A percentile compares a stretch with the other conserved stretches of the same genome.
Evolutionary conservation across 1,284 basidiomycete species (phyloP).

Genomic region (Paramarasmius palmivorus): DNA sequence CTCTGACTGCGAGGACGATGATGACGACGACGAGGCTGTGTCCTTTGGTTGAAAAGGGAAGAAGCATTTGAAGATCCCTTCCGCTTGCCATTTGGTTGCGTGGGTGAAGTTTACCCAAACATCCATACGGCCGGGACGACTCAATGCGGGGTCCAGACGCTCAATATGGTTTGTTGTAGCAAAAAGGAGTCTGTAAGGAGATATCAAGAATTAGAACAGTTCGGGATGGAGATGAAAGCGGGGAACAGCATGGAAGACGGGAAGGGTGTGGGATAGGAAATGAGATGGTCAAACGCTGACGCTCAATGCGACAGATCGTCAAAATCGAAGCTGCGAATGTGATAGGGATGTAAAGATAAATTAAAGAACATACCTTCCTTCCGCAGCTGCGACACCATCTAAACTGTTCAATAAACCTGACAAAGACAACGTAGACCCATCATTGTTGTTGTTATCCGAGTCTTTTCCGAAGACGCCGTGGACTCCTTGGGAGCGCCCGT

Average conservation of each 20-base stretch:
- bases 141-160: slow-evolving; percentile 79
- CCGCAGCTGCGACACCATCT: slow-evolving; percentile 84
- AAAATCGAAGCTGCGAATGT: no score
- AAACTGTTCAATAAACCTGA: slow-evolving; percentile 82
- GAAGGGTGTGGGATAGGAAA: neutral
- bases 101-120: slow-evolving; percentile 88
- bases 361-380: slow-evolving; percentile 80
- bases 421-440: slow-evolving; percentile 79
- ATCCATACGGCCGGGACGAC: slow-evolving; percentile 82
- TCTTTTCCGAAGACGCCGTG: slow-evolving; percentile 34
- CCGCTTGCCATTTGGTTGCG: slow-evolving; percentile 84
- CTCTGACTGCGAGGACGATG: slow-evolving; percentile 27
- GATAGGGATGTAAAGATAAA: no score
- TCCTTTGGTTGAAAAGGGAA: slow-evolving; percentile 65
- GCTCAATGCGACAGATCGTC: no score
- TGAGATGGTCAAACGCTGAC: no score
- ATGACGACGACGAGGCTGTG: slow-evolving; percentile 25
- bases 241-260: slow-evolving; percentile 11
- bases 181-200: slow-evolving; percentile 61
- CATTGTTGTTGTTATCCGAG: slow-evolving; percentile 49
- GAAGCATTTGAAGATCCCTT: slow-evolving; percentile 90
- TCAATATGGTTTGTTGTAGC: slow-evolving; percentile 87
- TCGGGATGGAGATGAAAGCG: slow-evolving; percentile 9
- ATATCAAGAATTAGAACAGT: neutral
- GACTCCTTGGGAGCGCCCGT: slow-evolving; percentile 64